Evolutionary conservation across 306 rosid species (phyloP), one percentile per base, ranked within the genome.

Genomic region (Leucaena leucocephala): DNA sequence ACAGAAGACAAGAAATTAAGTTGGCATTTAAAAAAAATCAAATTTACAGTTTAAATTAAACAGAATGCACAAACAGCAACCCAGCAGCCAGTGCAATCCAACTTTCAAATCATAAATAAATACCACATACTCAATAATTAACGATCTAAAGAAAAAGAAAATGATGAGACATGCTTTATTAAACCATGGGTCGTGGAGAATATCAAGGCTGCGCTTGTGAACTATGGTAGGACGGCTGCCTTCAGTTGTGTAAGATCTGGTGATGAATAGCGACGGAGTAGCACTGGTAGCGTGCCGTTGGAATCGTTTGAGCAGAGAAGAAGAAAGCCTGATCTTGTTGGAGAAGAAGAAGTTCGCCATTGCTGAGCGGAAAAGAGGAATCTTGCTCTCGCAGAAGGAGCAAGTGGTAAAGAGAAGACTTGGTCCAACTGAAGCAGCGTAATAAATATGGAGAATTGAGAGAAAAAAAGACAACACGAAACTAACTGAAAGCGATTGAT

Each of bases 141-240:
- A 19, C 35, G 49, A 38, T 16, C n/a, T 8, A 11, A 76, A 7
- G 6, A 43, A 13, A 43, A 22, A 4, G 7, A 3, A 43, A 19
- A 4, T 0, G 34, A 7, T 19, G 13, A 17, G 58, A 11, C 8
- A 68, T 70, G 93, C 99, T 76, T 93, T 96, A 54, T 96, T 96
- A 89, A 96, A 96, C 99, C 97, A 96, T 63, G 99, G 98, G 74
- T 96, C 99, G 34, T 96, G 99, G 48, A 96, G 99, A 76, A 96
- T 96, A 72, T 96, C 99, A 57, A 93, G 89, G 82, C 99, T 93
- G 68, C 97, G 99, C 81, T 96, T 96, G 79, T 93, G 96, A 34
- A 96, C 89, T 43, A 96, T 90, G 80, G 93, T 21, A 0, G 99
- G 99, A 8, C 98, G 96, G 71, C 86, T 87, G n/a, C 97, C 92